Conservation (phyloP, 1,284 basidiomycete genomes). For the Nidula niveotomentosa region DNA sequence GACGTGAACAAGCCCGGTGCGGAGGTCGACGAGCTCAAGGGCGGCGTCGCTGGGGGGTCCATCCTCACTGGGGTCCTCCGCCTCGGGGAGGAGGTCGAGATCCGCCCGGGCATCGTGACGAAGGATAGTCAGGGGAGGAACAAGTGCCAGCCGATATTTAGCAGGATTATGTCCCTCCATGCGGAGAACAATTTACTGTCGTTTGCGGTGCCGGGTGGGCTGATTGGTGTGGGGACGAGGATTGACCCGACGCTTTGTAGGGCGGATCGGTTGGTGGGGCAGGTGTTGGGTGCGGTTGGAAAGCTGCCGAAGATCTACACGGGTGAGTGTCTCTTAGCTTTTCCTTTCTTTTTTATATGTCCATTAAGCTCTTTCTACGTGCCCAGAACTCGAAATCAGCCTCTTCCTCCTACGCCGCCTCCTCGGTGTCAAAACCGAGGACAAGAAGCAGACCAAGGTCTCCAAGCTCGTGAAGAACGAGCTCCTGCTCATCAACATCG, state of each 20-base stretch:
- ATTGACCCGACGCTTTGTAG: conserved; percentile 97
- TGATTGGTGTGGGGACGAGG: conserved; percentile 97
- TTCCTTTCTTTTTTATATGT: not conserved
- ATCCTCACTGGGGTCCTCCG: conserved; percentile 92
- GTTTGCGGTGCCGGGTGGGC: conserved; percentile 95
- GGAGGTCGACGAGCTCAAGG: conserved; percentile 96
- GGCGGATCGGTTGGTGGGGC: conserved; percentile 95
- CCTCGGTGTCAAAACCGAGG: conserved; percentile 97
- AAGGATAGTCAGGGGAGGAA: conserved; percentile 92
- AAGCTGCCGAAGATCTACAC: conserved; percentile 94
- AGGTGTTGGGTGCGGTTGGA: conserved; percentile 93
- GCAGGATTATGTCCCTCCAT: conserved; percentile 86
- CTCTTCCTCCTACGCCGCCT: conserved; percentile 92
- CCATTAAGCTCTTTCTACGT: not conserved
- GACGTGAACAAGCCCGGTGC: conserved; percentile 99
- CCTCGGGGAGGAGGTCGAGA: conserved; percentile 95
- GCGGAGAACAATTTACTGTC: conserved; percentile 95
- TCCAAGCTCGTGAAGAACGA: conserved; percentile 93
- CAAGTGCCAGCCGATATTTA: conserved; percentile 93
- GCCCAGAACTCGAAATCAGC: conserved; percentile 83
- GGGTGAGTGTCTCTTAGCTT: conserved; percentile 44
- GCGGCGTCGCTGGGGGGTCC: conserved; percentile 97
- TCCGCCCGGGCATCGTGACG: conserved; percentile 95
- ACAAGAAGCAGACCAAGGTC: conserved; percentile 98
- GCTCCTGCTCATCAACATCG: conserved; percentile 92